Percentiles rank a stretch among this genome's conserved stretches.
Evolutionary conservation across 495 filamentous ascomycete species (phyloP).

Genomic region (Baudoinia panamericana): DNA sequence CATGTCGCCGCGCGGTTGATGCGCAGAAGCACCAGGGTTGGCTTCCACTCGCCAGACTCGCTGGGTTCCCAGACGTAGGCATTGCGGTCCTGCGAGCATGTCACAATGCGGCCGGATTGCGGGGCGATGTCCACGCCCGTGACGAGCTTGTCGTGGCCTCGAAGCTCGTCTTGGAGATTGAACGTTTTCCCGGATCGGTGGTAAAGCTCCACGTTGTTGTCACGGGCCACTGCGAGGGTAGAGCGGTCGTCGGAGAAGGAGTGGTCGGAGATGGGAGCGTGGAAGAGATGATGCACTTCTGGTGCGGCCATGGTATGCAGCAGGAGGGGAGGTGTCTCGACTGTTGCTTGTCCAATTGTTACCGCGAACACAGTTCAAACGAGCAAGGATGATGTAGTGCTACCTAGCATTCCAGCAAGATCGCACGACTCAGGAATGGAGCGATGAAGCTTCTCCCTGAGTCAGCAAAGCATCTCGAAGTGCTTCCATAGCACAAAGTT

Average conservation of each 20-base stretch:
- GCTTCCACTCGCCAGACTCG: slow-evolving; percentile 78
- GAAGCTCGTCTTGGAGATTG: slow-evolving; percentile 76
- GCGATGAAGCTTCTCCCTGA: no score
- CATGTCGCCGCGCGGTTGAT: slow-evolving; percentile 96
- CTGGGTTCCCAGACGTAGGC: slow-evolving; percentile 96
- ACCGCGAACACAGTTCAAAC: no score
- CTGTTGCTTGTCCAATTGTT: no score
- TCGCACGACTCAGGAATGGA: no score
- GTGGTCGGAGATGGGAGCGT: slow-evolving; percentile 91
- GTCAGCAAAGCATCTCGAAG: no score
- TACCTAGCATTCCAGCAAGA: no score
- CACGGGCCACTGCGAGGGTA: slow-evolving; percentile 81
- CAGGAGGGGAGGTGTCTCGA: slow-evolving; percentile 97
- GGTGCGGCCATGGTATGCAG: slow-evolving; percentile 63
- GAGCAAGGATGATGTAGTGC: no score
- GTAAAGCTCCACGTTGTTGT: slow-evolving; percentile 87
- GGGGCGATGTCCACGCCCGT: slow-evolving; percentile 94
- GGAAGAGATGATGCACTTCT: slow-evolving; percentile 93
- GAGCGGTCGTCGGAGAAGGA: slow-evolving; percentile 87
- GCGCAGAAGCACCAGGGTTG: slow-evolving; percentile 88
- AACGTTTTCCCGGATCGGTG: slow-evolving; percentile 58
- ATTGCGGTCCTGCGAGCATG: slow-evolving; percentile 96
- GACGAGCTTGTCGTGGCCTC: slow-evolving; percentile 91
- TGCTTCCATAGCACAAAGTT: no score
- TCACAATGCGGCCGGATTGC: slow-evolving; percentile 79